Percentiles rank a stretch among this genome's conserved stretches.
phyloP scores from a whole-genome alignment of 2,329 filamentous ascomycete species.

The Claviceps africana region DNA sequence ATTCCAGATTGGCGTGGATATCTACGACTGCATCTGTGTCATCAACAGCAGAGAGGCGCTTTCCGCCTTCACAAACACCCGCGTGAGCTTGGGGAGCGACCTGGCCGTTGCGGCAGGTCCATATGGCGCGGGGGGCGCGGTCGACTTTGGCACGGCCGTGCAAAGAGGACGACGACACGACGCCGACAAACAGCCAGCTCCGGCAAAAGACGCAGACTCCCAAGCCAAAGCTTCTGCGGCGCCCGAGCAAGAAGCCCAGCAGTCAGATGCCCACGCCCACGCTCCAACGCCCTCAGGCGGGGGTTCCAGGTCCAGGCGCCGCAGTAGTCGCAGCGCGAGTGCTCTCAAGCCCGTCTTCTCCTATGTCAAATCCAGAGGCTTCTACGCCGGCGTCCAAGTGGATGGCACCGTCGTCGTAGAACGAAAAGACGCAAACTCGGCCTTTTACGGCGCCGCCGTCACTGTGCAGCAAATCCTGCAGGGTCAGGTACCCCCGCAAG shows the following conservation, averaged over 20 bases:
- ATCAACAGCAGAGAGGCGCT: slow-evolving; percentile 69
- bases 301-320: slow-evolving; percentile 13
- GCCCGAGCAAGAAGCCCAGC: slow-evolving; percentile 1
- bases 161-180: slow-evolving; percentile 8
- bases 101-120: slow-evolving; percentile 59
- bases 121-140: slow-evolving; percentile 55
- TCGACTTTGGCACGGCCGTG: slow-evolving; percentile 40
- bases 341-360: slow-evolving; percentile 32
- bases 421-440: slow-evolving; percentile 74
- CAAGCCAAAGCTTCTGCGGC: not conserved
- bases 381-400: slow-evolving; percentile 76
- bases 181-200: not conserved
- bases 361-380: slow-evolving; percentile 78
- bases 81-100: slow-evolving; percentile 66
- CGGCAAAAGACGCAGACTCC: not conserved
- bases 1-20: slow-evolving; percentile 69
- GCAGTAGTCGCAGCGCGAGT: slow-evolving; percentile 17
- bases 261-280: too few relatives aligned
- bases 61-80: slow-evolving; percentile 59
- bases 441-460: slow-evolving; percentile 59
- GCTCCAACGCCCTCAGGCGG: slow-evolving; percentile 14
- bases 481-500: slow-evolving; percentile 20
- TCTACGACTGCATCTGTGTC: slow-evolving; percentile 79
- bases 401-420: slow-evolving; percentile 81
- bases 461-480: slow-evolving; percentile 33